Evolutionary conservation across 2,329 filamentous ascomycete species (phyloP).

Genomic region (Phaeophleospora eucalypticola): DNA sequence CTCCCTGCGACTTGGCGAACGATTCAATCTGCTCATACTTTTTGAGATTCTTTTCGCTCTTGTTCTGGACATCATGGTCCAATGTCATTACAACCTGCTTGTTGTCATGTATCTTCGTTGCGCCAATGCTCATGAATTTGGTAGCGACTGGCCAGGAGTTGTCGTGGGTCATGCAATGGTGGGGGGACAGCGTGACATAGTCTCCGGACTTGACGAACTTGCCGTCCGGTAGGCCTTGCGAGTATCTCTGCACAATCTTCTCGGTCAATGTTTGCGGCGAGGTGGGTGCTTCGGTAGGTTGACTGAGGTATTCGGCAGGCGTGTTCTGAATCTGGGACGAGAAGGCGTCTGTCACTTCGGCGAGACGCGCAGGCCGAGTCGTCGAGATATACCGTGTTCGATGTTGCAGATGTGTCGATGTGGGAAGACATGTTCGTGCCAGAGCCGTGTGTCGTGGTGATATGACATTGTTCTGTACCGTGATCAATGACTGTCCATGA

Average conservation of each 20-base stretch:
- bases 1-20: slow-evolving; percentile 73
- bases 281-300: slow-evolving; percentile 46
- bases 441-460: slow-evolving; percentile 7
- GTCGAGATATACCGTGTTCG: slow-evolving; percentile 28
- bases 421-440: slow-evolving; percentile 4
- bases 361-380: slow-evolving; percentile 21
- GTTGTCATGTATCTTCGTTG: slow-evolving; percentile 65
- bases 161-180: slow-evolving; percentile 81
- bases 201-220: slow-evolving; percentile 76
- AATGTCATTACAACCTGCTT: slow-evolving; percentile 76
- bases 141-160: slow-evolving; percentile 72
- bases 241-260: slow-evolving; percentile 83
- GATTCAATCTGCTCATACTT: slow-evolving; percentile 80
- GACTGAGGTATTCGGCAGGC: slow-evolving; percentile 68
- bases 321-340: slow-evolving; percentile 60
- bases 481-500: neutral
- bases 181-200: slow-evolving; percentile 72
- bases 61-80: slow-evolving; percentile 88
- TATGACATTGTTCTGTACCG: slow-evolving; percentile 5
- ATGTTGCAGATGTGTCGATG: slow-evolving; percentile 18
- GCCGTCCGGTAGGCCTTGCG: slow-evolving; percentile 67
- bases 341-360: slow-evolving; percentile 52
- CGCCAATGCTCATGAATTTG: slow-evolving; percentile 82
- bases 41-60: slow-evolving; percentile 68
- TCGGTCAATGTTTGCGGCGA: slow-evolving; percentile 78